Base-by-base conservation (phyloP, 2,329 filamentous ascomycete species). In the Venturia nashicola region DNA sequence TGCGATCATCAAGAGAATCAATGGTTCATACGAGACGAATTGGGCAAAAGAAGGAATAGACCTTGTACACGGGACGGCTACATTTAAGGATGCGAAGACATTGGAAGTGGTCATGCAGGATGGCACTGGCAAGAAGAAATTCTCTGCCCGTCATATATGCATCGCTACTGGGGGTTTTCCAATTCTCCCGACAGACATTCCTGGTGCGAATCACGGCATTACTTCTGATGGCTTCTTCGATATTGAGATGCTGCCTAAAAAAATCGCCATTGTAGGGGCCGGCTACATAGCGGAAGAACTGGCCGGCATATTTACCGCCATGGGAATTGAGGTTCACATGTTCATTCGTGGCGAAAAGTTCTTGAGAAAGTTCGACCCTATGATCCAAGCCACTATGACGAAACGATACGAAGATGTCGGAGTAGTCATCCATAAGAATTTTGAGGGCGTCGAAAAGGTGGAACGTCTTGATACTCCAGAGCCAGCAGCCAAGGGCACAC, bases 281-380 rank as follows among this genome's bases (percentile, higher is more conserved):
- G 79, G 79, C 5, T 81, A 81, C 67, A 80, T 81, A 62, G 77
- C 78, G 6, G 78, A 81, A 44, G 79, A 81, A 68, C 69, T 82
- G 68, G 79, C 79, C 2, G 79, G 79, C 64, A 77, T 81, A 51
- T 71, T 80, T 72, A 76, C 78, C 63, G 76, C 79, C 1, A 72
- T 79, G 46, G 77, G 79, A 18, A 78, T 79, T 16, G 78, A 80
- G 66, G 78, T 77, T 2, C 78, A 80, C 70, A 73, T 81, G 74
- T 80, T 80, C 69, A 79, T 81, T 67, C 76, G 79, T 14, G 76
- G 76, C 9, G 71, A 80, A 48, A 76, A 70, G 14, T 79, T 82
- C 66, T 69, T 82, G 67, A 73, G 79, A 66, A 80, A 77, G 66
- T 81, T 82, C 67, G 79, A 82, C 69, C 78, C 78, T 0, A 81